Evolutionary conservation across 2,329 filamentous ascomycete genomes (phyloP).

Genomic region (Microcyclospora tardicrescens): DNA sequence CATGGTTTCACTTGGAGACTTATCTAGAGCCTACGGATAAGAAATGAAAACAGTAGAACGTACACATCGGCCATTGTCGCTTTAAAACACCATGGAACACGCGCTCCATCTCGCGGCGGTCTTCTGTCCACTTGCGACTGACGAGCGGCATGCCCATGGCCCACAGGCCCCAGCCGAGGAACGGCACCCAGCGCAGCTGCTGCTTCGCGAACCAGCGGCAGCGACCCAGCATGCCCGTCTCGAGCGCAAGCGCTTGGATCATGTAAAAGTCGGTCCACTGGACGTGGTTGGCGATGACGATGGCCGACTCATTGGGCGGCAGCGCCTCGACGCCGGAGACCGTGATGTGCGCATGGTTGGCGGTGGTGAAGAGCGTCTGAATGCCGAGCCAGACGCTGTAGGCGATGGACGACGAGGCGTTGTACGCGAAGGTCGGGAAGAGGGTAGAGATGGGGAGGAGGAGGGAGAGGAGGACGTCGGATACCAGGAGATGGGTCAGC

Average conservation of each 20-base stretch:
- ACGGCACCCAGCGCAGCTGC: slow-evolving; percentile 45
- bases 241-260: slow-evolving; percentile 45
- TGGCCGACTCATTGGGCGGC: slow-evolving; percentile 43
- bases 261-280: slow-evolving; percentile 53
- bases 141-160: slow-evolving; percentile 53
- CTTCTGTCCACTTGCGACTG: slow-evolving; percentile 45
- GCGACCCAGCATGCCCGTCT: slow-evolving; percentile 45
- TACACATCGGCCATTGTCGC: slow-evolving; percentile 45
- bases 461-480: slow-evolving; percentile 34
- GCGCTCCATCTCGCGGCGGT: slow-evolving; percentile 42
- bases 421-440: slow-evolving; percentile 38
- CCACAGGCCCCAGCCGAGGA: slow-evolving; percentile 52
- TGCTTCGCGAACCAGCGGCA: slow-evolving; percentile 52
- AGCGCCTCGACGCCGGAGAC: slow-evolving; percentile 39
- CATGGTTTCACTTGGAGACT: neutral
- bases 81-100: slow-evolving; percentile 44
- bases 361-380: slow-evolving; percentile 42
- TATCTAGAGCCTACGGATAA: no score
- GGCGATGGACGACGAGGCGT: slow-evolving; percentile 43
- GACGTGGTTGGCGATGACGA: slow-evolving; percentile 49
- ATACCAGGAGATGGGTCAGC: slow-evolving; percentile 39
- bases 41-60: slow-evolving; percentile 17
- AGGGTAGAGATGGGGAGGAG: slow-evolving; percentile 21
- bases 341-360: slow-evolving; percentile 42
- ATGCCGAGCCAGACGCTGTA: slow-evolving; percentile 45